Evolutionary conservation across 2,329 filamentous ascomycete species (phyloP).

Genomic region (Ophiostoma himal-ulmi): DNA sequence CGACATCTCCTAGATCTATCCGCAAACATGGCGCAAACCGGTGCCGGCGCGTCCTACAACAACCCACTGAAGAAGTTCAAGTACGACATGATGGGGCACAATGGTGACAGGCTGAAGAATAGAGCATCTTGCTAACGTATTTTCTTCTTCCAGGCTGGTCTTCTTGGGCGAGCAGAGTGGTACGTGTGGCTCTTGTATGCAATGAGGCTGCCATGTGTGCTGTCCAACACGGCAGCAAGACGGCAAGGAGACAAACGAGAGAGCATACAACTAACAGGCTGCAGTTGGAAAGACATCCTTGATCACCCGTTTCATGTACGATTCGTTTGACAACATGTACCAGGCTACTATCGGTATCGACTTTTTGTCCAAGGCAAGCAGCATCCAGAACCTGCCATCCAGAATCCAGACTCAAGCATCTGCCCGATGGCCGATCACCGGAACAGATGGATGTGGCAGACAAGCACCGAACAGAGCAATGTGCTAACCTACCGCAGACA

Average conservation of each 20-base stretch:
- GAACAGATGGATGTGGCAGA: background rate
- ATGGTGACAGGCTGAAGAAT: background rate
- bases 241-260: background rate
- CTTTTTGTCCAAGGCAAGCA: conserved; percentile 85
- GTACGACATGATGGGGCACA: conserved; percentile 45
- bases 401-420: background rate
- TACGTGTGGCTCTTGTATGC: conserved; percentile 43
- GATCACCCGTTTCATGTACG: conserved; percentile 99
- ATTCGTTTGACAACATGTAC: conserved; percentile 99
- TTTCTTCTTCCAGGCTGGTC: conserved; percentile 62
- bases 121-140: conserved; percentile 17
- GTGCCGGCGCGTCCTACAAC: conserved; percentile 78
- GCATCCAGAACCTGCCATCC: background rate
- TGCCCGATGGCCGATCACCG: background rate
- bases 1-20: conserved; percentile 10
- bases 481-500: conserved; percentile 52
- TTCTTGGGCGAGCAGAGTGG: conserved; percentile 98
- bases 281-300: conserved; percentile 96
- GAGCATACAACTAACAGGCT: background rate
- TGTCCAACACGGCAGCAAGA: background rate
- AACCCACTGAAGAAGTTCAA: conserved; percentile 99
- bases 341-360: conserved; percentile 99
- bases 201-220: background rate
- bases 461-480: background rate
- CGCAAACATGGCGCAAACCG: conserved; percentile 68